Evolutionary conservation across 2,329 filamentous ascomycete genomes (phyloP).

Genomic region (Cephalotrichum gorgonifer): DNA sequence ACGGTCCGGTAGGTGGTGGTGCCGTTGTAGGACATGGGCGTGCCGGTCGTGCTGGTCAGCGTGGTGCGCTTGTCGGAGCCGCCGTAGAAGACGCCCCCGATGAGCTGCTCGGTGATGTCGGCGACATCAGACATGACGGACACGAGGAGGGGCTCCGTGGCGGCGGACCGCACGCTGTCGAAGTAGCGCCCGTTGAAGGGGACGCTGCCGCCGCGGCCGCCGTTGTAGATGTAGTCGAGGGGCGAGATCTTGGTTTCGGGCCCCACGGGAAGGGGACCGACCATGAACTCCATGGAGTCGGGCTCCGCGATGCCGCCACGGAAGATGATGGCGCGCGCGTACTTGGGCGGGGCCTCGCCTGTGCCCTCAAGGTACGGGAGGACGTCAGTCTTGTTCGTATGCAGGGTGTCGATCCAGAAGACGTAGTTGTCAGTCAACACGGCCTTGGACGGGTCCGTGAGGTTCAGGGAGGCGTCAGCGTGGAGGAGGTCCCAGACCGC

Average conservation of each 20-base stretch:
- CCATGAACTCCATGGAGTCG: conserved; percentile 35
- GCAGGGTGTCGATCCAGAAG: conserved; percentile 34
- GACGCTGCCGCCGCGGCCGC: conserved; percentile 23
- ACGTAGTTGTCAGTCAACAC: conserved; percentile 33
- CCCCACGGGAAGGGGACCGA: conserved; percentile 35
- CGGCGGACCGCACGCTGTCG: conserved; percentile 17
- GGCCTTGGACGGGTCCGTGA: conserved; percentile 26
- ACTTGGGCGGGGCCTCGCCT: conserved; percentile 23
- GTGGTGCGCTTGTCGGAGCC: conserved; percentile 17
- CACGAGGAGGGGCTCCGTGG: conserved; percentile 23
- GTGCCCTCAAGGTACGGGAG: conserved; percentile 32
- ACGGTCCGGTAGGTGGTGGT: conserved; percentile 25
- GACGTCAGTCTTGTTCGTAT: conserved; percentile 34
- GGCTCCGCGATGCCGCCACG: conserved; percentile 29
- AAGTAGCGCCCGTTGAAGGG: conserved; percentile 23
- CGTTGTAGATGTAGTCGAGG: conserved; percentile 32
- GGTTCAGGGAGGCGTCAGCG: conserved; percentile 27
- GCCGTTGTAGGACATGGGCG: conserved; percentile 27
- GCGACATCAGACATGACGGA: conserved; percentile 31
- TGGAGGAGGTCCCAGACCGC: conserved; percentile 32
- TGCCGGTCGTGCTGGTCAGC: conserved; percentile 21
- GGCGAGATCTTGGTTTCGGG: conserved; percentile 23
- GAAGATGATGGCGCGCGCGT: conserved; percentile 34
- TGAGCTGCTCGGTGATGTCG: conserved; percentile 30
- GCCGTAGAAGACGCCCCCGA: conserved; percentile 23